Evolutionary conservation across 2,329 filamentous ascomycete species (phyloP), one percentile per base, ranked within the genome.

Genomic region (Hymenoscyphus linearis): DNA sequence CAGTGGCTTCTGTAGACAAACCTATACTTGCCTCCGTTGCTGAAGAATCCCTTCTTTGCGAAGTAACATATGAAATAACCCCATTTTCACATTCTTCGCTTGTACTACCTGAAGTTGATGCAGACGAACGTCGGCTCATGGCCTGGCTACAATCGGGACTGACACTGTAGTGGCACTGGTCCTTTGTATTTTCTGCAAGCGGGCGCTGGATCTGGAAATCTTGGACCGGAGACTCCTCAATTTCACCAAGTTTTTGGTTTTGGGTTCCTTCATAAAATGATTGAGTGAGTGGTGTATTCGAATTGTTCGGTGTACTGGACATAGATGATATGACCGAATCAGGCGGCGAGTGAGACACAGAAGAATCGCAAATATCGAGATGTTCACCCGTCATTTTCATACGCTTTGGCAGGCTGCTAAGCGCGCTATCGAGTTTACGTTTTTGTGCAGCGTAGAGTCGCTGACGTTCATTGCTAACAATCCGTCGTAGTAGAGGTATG

Each of bases 401-500:
- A n/a, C 31, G 31, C 31, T 31, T 31, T 4, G 31, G 6, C 10
- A 5, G 6, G 31, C 31, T 31, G 10, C 31, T 9, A 58, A 44
- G 4, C 37, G 27, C 37, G 57, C 40, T 53, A 26, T 65, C 67
- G 9, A 62, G 58, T 52, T 60, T 57, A 35, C 70, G 61, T 25
- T 61, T 63, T 27, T 69, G 64, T 16, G 65, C 52, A 16, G 69
- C 70, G 62, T 73, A 73, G 26, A 62, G 58, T 34, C 71, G 65
- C 64, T 73, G 71, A 44, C 69, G 66, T 60, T 73, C 71, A 55
- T 74, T 74, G n/a, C 69, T 73, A 9, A 74, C 70, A 66, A 71
- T 69, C 9, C 72, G 70, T 14, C 71, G 69, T 52, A 74, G 58
- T 9, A 74, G 60, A 36, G 70, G 71, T 26, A 66, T 71, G 22